Conservation (phyloP, 345 rosid genomes). For the Mangifera indica region DNA sequence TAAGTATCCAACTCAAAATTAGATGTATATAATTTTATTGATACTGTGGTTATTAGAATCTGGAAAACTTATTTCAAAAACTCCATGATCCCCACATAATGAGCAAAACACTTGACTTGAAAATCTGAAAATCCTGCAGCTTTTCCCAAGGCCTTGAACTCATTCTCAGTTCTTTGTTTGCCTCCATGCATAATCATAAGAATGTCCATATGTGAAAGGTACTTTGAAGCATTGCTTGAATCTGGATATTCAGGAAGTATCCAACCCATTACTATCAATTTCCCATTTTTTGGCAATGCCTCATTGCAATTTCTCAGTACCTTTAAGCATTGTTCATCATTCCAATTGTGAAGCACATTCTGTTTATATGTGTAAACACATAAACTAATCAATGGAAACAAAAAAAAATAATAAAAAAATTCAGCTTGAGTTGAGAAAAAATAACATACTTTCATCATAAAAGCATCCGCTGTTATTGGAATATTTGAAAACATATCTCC, state of each 20-base stretch:
- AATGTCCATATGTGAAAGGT: conserved; percentile 7
- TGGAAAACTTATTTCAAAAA: conserved; percentile 15
- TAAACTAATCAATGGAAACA: no score
- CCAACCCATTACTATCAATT: conserved; percentile 3
- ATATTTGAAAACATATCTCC: no score
- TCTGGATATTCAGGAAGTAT: conserved; percentile 16
- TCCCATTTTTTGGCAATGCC: no score
- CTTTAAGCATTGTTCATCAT: conserved; percentile 9
- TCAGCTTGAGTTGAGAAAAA: no score
- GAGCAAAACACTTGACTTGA: conserved; percentile 14
- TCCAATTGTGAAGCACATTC: conserved; percentile 23
- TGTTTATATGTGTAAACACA: neutral
- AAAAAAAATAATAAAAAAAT: neutral
- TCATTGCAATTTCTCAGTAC: neutral
- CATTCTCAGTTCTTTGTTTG: conserved; percentile 22
- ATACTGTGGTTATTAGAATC: no score
- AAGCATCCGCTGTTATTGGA: neutral
- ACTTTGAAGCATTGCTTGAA: conserved; percentile 10
- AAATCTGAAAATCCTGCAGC: conserved; percentile 22
- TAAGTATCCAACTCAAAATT: no score
- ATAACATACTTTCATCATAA: conserved; percentile 29
- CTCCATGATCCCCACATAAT: conserved; percentile 18
- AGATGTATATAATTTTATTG: no score
- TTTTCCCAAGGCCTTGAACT: conserved; percentile 20
- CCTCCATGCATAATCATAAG: conserved; percentile 19